Conservation (phyloP, 805 yeast species). For the Henningerozyma blattae region DNA sequence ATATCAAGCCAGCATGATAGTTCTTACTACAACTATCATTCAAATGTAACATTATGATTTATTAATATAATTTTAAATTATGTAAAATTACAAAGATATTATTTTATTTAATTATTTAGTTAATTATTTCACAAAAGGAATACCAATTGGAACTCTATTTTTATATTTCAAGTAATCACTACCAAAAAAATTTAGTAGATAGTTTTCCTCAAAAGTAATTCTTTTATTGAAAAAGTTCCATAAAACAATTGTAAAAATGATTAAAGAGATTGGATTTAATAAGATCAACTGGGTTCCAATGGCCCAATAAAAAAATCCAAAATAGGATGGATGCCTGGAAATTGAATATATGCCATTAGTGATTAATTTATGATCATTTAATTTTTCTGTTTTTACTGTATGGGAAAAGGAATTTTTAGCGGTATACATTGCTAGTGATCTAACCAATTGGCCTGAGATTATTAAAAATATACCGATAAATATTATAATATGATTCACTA, state of each 20-base stretch:
- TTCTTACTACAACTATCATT: no score
- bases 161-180: slow-evolving; percentile 46
- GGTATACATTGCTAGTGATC: slow-evolving; percentile 76
- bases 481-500: slow-evolving; percentile 4
- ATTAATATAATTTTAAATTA: background rate
- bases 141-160: slow-evolving; percentile 37
- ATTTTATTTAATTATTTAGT: no score
- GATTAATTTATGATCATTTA: slow-evolving; percentile 50
- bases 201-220: slow-evolving; percentile 59
- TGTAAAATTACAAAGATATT: no score
- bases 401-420: slow-evolving; percentile 86
- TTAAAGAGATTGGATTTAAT: slow-evolving; percentile 48
- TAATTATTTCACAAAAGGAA: slow-evolving; percentile 47
- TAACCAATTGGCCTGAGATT: slow-evolving; percentile 49
- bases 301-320: slow-evolving; percentile 92
- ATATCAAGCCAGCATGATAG: no score
- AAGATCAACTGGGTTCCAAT: slow-evolving; percentile 69
- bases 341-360: slow-evolving; percentile 58
- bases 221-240: slow-evolving; percentile 59
- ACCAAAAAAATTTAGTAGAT: slow-evolving; percentile 59
- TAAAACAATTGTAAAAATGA: slow-evolving; percentile 43
- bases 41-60: no score
- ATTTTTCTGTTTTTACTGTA: slow-evolving; percentile 43
- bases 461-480: slow-evolving; percentile 36
- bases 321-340: slow-evolving; percentile 81